These are phyloP conservation scores for Coemansia sp. DNA, from an alignment of 371 early-diverging fungal species.

Conservation along the genomic window DNA sequence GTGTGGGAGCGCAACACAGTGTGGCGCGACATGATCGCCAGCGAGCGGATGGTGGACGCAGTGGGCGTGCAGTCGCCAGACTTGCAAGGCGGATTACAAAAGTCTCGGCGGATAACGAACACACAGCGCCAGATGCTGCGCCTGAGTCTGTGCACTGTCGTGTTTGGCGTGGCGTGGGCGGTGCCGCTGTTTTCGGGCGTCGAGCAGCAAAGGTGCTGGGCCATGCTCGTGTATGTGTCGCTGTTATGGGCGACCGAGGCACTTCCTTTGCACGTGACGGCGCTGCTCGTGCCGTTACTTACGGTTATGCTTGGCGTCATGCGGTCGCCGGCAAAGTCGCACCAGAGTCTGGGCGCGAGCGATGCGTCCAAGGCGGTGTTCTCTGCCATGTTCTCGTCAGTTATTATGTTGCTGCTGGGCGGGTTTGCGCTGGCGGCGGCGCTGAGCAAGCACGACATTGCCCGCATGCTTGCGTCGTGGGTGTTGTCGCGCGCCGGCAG, in stretches of 20 bases:
- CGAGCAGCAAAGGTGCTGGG: constrained; percentile 81
- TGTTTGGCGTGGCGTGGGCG: constrained; percentile 59
- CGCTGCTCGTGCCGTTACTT: constrained; percentile 82
- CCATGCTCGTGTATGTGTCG: constrained; percentile 82
- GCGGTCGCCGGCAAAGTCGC: constrained; percentile 55
- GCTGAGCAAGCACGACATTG: constrained; percentile 87
- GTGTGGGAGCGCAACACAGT: constrained; percentile 96
- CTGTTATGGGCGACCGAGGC: constrained; percentile 93
- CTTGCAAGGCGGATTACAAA: constrained; percentile 16
- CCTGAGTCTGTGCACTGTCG: constrained; percentile 51
- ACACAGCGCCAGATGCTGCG: constrained; percentile 40
- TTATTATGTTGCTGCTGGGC: constrained; percentile 93
- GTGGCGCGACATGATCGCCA: constrained; percentile 94
- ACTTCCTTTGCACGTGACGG: constrained; percentile 93
- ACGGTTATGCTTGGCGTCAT: constrained; percentile 82
- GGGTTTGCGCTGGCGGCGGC: constrained; percentile 95
- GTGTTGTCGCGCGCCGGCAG: constrained; percentile 89
- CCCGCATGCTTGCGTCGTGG: constrained; percentile 83
- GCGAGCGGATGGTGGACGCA: constrained; percentile 78
- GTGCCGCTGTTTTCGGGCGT: constrained; percentile 58
- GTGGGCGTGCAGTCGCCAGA: constrained; percentile 51
- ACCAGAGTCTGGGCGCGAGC: constrained; percentile 58
- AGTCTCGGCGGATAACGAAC: constrained; percentile 30
- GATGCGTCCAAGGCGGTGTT: constrained; percentile 81
- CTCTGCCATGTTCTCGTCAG: constrained; percentile 90